phyloP scores from a whole-genome alignment of 2,329 filamentous ascomycete genomes.

The Exophiala sp. region DNA sequence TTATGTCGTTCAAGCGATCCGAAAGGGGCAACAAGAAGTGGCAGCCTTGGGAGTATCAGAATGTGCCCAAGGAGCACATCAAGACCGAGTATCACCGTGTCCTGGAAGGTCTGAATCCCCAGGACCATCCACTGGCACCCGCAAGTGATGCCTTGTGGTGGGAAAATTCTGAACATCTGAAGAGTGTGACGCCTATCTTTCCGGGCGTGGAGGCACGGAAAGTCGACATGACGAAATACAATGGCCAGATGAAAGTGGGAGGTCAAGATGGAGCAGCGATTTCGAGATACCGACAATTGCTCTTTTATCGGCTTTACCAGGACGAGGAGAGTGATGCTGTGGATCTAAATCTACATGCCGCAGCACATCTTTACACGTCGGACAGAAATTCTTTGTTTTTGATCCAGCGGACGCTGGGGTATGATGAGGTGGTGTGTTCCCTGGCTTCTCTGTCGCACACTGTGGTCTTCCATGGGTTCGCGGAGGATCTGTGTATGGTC shows the following conservation, averaged over 20 bases:
- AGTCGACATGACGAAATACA: slow-evolving; percentile 52
- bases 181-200: slow-evolving; percentile 33
- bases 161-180: slow-evolving; percentile 31
- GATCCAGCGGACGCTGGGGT: slow-evolving; percentile 48
- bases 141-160: slow-evolving; percentile 38
- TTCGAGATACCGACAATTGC: slow-evolving; percentile 41
- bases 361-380: slow-evolving; percentile 56
- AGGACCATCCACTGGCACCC: slow-evolving; percentile 35
- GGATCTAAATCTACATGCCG: slow-evolving; percentile 54
- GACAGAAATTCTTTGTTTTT: slow-evolving; percentile 55
- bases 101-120: slow-evolving; percentile 32
- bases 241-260: slow-evolving; percentile 33
- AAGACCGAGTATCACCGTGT: slow-evolving; percentile 33
- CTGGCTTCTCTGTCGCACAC: slow-evolving; percentile 50
- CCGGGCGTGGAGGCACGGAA: slow-evolving; percentile 49
- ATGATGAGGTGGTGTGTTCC: slow-evolving; percentile 37
- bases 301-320: slow-evolving; percentile 46
- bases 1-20: slow-evolving; percentile 25
- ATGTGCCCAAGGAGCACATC: slow-evolving; percentile 28
- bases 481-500: slow-evolving; percentile 41
- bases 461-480: slow-evolving; percentile 46
- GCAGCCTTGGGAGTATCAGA: slow-evolving; percentile 16
- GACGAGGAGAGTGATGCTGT: slow-evolving; percentile 32
- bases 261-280: slow-evolving; percentile 25
- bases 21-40: slow-evolving; percentile 18